phyloP scores from a whole-genome alignment of 148 eudicot genomes.

The Arbutus unedo region DNA sequence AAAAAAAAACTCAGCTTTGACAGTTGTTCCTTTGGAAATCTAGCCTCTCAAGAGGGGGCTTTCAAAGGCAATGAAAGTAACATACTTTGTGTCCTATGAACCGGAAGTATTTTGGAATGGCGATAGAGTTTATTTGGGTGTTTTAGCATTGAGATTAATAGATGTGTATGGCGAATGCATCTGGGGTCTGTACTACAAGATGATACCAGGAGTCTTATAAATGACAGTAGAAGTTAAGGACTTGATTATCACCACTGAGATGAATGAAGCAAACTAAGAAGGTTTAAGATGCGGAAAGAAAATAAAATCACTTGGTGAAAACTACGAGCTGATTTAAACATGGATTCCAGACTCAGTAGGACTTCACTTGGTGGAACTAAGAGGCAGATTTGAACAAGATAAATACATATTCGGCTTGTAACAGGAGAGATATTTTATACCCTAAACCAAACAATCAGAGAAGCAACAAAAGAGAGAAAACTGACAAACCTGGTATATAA shows the following conservation, averaged over 20 bases:
- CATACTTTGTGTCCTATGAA: background rate
- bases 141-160: background rate
- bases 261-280: constrained; percentile 2
- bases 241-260: background rate
- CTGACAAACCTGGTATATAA: background rate
- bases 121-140: background rate
- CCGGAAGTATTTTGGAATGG: background rate
- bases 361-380: background rate
- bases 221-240: background rate
- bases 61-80: background rate
- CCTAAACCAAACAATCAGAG: background rate
- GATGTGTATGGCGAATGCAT: background rate
- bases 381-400: background rate
- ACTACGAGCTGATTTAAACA: background rate
- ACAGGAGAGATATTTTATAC: background rate
- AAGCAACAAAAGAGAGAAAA: background rate
- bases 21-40: background rate
- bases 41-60: background rate
- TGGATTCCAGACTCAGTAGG: constrained; percentile 3
- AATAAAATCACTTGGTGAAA: background rate
- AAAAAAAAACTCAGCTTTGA: background rate
- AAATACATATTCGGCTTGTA: background rate
- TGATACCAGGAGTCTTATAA: background rate
- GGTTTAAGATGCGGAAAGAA: background rate
- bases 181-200: background rate